Evolutionary conservation across 192 early-diverging fungal genomes (phyloP), one percentile per base, ranked within the genome.

Genomic region (Podochytrium sp.): DNA sequence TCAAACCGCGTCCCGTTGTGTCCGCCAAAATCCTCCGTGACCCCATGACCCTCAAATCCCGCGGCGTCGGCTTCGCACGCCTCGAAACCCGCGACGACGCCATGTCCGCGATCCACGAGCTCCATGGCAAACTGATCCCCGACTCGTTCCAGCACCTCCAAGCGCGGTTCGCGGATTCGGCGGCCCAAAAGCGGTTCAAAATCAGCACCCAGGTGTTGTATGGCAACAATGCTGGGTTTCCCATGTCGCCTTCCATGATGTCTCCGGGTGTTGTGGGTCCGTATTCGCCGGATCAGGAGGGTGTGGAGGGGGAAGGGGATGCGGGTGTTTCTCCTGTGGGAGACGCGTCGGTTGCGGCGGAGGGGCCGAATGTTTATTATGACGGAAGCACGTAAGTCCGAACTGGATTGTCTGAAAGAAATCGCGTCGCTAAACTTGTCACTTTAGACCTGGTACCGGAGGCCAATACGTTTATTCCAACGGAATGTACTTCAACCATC

Each of bases 31-130:
- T 95, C 65, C 81, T 95, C 2, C 81, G 89, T 25, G 92, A 94
- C 73, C 73, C 85, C 33, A 76, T 76, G 49, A 90, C 86, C 1
- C 86, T 86, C 0, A 76, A 83, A 41, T 90, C 87, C 73, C 84
- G 90, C 37, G 91, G 93, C 38, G 93, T 93, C 10, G 93, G 93
- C 2, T 95, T 95, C 81, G 91, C 85, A 10, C 83, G 88, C 73
- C 89, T 95, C 86, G 78, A 82, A 35, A 91, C 90, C 64, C 90
- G 91, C 33, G 85, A 89, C 20, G 82, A 89, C 0, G 93, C 93
- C 12, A 64, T 82, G 14, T 64, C 71, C 2, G 88, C 90, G 27
- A 95, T 95, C 61, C 86, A 91, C 7, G 78, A 76, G 53, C 90
- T 91, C 68, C 88, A 91, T 70, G 85, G 86, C 5, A 74, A 86